Conservation (phyloP, 2,329 filamentous ascomycete species). For the Myrmaecium sp. region DNA sequence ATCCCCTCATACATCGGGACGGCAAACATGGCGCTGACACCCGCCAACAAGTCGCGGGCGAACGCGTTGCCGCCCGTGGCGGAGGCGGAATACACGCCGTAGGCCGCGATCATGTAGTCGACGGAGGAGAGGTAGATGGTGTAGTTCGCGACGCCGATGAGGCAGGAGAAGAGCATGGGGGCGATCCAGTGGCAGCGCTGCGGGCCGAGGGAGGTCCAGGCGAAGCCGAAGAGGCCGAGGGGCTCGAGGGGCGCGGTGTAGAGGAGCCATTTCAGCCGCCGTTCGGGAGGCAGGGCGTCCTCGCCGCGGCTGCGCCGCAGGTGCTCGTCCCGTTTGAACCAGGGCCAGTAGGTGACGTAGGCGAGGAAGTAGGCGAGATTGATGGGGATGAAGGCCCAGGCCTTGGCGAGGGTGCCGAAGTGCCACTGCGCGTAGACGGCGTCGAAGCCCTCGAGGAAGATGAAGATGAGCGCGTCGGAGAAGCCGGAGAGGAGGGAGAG, state of each 20-base stretch:
- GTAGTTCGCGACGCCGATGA: conserved; percentile 55
- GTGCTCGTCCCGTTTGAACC: conserved; percentile 38
- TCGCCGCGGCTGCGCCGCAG: conserved; percentile 31
- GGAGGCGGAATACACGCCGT: conserved; percentile 56
- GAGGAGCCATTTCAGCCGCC: conserved; percentile 45
- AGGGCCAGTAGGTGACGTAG: conserved; percentile 41
- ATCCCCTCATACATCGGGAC: conserved; percentile 20
- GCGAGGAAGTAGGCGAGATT: conserved; percentile 46
- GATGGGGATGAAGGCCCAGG: conserved; percentile 44
- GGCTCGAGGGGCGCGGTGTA: conserved; percentile 44
- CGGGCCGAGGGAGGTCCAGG: too few relatives aligned
- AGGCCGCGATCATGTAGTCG: conserved; percentile 61
- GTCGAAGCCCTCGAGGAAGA: conserved; percentile 55
- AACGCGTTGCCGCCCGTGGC: conserved; percentile 65
- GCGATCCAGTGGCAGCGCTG: conserved; percentile 44
- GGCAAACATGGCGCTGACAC: conserved; percentile 44
- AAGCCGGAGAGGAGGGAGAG: conserved; percentile 59
- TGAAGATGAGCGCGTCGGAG: conserved; percentile 63
- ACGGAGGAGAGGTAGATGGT: conserved; percentile 61
- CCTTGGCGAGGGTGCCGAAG: conserved; percentile 40
- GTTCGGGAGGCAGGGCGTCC: conserved; percentile 39
- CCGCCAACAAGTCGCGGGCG: conserved; percentile 55
- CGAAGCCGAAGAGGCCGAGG: conserved; percentile 54
- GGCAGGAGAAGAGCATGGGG: conserved; percentile 44
- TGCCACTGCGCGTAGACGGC: conserved; percentile 53